Evolutionary conservation across 2,329 filamentous ascomycete species (phyloP).

Genomic region (Fusarium pininemorale): DNA sequence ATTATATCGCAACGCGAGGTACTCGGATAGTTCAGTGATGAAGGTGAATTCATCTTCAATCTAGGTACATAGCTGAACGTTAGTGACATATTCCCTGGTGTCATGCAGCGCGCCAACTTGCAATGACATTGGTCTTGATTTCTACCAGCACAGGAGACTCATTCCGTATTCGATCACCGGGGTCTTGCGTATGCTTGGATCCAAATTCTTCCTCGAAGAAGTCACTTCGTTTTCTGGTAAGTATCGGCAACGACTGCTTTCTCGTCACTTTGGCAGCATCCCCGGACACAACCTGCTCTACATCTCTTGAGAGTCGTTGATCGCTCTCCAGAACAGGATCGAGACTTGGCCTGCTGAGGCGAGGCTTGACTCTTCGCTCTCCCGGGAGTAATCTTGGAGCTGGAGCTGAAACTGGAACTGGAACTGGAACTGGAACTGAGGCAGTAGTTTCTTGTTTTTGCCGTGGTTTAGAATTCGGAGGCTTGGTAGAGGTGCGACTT

Average conservation of each 20-base stretch:
- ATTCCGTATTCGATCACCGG: slow-evolving; percentile 58
- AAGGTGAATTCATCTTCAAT: slow-evolving; percentile 80
- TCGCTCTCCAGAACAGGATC: slow-evolving; percentile 46
- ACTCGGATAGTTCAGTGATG: slow-evolving; percentile 76
- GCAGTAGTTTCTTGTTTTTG: slow-evolving; percentile 1
- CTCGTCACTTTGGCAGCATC: slow-evolving; percentile 23
- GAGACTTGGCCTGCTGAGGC: slow-evolving; percentile 33
- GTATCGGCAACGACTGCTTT: slow-evolving; percentile 32
- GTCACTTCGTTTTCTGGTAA: slow-evolving; percentile 34
- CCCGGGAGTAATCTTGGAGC: slow-evolving; percentile 8
- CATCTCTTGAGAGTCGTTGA: slow-evolving; percentile 28
- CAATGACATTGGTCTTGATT: slow-evolving; percentile 47
- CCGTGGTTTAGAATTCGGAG: slow-evolving; percentile 3
- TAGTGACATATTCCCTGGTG: not conserved
- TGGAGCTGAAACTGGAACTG: not conserved
- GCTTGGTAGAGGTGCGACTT: not conserved
- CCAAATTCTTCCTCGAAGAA: slow-evolving; percentile 60
- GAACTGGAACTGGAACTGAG: not conserved
- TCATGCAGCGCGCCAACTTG: slow-evolving; percentile 14
- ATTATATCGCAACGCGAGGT: slow-evolving; percentile 78
- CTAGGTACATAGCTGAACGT: slow-evolving; percentile 50
- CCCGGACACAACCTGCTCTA: slow-evolving; percentile 14
- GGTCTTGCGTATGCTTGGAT: slow-evolving; percentile 30
- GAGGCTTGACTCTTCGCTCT: slow-evolving; percentile 32
- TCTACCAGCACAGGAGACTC: slow-evolving; percentile 69